Base-by-base conservation (phyloP, 257 asterid genomes). In the Buddleja alternifolia region DNA sequence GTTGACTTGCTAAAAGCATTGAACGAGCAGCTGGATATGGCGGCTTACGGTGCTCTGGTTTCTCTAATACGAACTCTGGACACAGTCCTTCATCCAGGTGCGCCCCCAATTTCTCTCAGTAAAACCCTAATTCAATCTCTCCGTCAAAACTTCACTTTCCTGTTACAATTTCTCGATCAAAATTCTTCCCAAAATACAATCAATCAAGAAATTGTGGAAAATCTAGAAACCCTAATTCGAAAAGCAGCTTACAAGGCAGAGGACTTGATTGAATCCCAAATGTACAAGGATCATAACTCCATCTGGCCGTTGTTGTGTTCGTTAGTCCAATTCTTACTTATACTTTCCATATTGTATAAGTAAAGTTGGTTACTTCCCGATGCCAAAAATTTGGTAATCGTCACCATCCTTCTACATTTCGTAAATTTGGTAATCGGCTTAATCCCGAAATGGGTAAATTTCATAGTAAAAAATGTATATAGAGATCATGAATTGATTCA, bases 21-120 rank as follows among this genome's bases (percentile, higher is more conserved):
- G 5, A 29, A 5, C 34, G 2, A 29, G 5, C 2, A 12, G 51
- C 51, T 14, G 47, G 47, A 50, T 3, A 57, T 57, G 63, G 63
- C 63, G 23, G 63, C 63, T 57, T 57, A 57, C 2, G 25, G 63
- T n/a, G 63, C 63, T 57, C 24, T 57, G 2, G 11, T 57, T 29
- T 57, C 63, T 36, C 45, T 56, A 20, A 2, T 8, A 11, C 23
- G 14, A 12, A 25, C 19, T 10, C 24, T 56, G 14, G 53, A 56
- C 14, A 29, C 44, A 12, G 14, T 56, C 44, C 56, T 52, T 32
- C 0, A 2, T 10, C 25, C 58, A 15, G 5, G 25, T 7, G 21
- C 12, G 10, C 24, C 0, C 1, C 11, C 25, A 44, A 14, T 9
- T 52, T 20, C 34, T 8, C 15, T 3, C 34, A 10, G 10, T n/a